A percentile compares a stretch with the other conserved stretches of the same genome.
phyloP scores from a whole-genome alignment of 1,284 basidiomycete genomes.

The Ceratobasidium sp. region DNA sequence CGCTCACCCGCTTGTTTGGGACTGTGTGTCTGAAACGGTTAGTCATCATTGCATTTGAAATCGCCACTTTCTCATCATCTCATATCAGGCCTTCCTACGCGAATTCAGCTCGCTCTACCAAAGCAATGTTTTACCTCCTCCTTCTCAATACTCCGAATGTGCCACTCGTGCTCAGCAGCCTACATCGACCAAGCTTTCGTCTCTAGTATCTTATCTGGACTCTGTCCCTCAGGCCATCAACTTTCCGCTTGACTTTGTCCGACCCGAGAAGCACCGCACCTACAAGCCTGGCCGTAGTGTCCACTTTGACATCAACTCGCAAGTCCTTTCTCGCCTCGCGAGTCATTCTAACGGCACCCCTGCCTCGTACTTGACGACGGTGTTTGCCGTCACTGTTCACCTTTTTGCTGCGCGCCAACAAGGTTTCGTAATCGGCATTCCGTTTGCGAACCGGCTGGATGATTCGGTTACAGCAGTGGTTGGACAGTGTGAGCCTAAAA shows the following conservation, averaged over 20 bases:
- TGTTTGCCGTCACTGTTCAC: background rate
- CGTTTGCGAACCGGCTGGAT: slow-evolving; percentile 2
- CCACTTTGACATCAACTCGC: background rate
- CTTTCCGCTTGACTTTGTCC: slow-evolving; percentile 8
- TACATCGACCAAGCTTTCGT: background rate
- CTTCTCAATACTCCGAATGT: background rate
- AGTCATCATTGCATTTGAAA: background rate
- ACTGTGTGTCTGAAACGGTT: slow-evolving; percentile 11
- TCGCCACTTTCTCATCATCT: background rate
- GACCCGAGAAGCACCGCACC: slow-evolving; percentile 3
- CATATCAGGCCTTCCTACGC: slow-evolving; percentile 7
- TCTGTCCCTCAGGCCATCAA: slow-evolving; percentile 12
- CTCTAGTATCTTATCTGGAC: slow-evolving; percentile 9
- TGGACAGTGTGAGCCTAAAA: slow-evolving; percentile 14
- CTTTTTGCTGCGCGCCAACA: background rate
- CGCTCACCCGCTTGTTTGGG: slow-evolving; percentile 27
- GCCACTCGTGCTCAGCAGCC: background rate
- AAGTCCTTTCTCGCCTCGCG: background rate
- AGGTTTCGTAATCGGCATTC: background rate
- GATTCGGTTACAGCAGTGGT: background rate
- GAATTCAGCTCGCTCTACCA: slow-evolving; percentile 18
- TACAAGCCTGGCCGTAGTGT: background rate
- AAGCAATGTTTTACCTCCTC: background rate
- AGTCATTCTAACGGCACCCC: background rate
- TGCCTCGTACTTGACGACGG: background rate